A percentile compares a stretch with the other conserved stretches of the same genome.
Evolutionary conservation across 495 filamentous ascomycete species (phyloP).

Genomic region (Trichoderma reesei): DNA sequence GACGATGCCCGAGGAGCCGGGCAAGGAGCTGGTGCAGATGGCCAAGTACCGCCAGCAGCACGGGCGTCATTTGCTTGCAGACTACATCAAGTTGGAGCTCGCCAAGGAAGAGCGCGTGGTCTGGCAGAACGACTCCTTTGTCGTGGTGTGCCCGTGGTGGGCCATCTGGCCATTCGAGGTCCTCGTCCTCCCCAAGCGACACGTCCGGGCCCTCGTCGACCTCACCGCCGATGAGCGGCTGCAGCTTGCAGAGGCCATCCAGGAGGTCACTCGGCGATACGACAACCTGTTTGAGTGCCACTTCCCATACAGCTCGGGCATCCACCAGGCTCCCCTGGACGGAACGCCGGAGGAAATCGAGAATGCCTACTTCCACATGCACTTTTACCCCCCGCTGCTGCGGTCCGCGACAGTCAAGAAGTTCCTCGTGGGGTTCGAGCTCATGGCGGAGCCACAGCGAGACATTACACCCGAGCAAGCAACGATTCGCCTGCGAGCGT

Average conservation of each 20-base stretch:
- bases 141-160: constrained; percentile 94
- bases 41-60: constrained; percentile 64
- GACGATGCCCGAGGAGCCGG: constrained; percentile 77
- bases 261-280: constrained; percentile 80
- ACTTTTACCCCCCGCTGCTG: constrained; percentile 92
- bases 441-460: constrained; percentile 93
- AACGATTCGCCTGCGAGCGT: constrained; percentile 59
- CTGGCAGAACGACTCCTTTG: constrained; percentile 71
- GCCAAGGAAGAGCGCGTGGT: constrained; percentile 77
- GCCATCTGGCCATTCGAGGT: constrained; percentile 95
- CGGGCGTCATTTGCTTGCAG: constrained; percentile 65
- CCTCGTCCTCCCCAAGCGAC: constrained; percentile 73
- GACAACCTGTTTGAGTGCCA: constrained; percentile 96
- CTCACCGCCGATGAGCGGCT: constrained; percentile 55
- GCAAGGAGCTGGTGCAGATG: constrained; percentile 66
- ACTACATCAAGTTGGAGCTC: constrained; percentile 78
- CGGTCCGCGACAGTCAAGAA: constrained; percentile 90
- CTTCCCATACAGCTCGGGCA: constrained; percentile 86
- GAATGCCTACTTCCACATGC: constrained; percentile 83
- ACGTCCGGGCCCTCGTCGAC: constrained; percentile 75
- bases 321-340: constrained; percentile 89
- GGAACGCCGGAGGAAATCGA: constrained; percentile 79
- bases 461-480: constrained; percentile 98
- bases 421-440: constrained; percentile 90
- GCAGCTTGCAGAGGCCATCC: constrained; percentile 70